These are phyloP conservation scores for Rubia peregrina DNA, from an alignment of 305 asterid species.

Conservation along the genomic window DNA sequence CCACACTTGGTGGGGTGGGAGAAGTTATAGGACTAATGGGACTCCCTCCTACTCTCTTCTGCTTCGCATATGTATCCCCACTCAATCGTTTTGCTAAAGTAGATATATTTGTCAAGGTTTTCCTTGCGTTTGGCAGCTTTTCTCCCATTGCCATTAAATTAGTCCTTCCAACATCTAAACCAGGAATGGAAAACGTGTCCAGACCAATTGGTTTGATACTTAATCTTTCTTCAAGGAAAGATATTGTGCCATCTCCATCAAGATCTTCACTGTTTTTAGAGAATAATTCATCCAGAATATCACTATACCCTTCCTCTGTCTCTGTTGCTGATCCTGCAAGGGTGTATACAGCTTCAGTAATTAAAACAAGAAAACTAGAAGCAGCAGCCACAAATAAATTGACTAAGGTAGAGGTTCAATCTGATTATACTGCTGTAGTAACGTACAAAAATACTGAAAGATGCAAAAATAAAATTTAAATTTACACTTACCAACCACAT, in stretches of 20 bases:
- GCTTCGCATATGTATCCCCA: conserved; percentile 25
- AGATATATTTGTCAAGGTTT: conserved; percentile 33
- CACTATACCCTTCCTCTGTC: conserved; percentile 27
- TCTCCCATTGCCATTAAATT: conserved; percentile 35
- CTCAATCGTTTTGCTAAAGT: conserved; percentile 35
- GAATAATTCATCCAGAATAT: conserved; percentile 46
- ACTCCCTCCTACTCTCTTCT: conserved; percentile 23
- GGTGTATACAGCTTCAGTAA: conserved; percentile 12
- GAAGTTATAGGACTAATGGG: conserved; percentile 34
- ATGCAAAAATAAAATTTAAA: conserved; percentile 13
- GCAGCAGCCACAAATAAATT: not conserved
- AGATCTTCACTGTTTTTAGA: conserved; percentile 45
- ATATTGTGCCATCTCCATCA: conserved; percentile 51
- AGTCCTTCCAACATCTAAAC: conserved; percentile 38
- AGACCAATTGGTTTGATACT: conserved; percentile 57
- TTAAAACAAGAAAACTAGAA: conserved; percentile 10
- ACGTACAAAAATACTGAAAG: not conserved
- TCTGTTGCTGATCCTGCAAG: conserved; percentile 35
- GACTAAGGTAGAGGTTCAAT: not conserved
- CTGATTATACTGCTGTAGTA: not conserved
- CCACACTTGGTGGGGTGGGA: conserved; percentile 65
- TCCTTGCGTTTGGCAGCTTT: conserved; percentile 32
- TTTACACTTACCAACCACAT: conserved; percentile 45
- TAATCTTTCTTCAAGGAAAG: conserved; percentile 61
- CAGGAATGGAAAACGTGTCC: conserved; percentile 35